Conservation (phyloP, 208 protist species). For the Trypanosoma cruzi region DNA sequence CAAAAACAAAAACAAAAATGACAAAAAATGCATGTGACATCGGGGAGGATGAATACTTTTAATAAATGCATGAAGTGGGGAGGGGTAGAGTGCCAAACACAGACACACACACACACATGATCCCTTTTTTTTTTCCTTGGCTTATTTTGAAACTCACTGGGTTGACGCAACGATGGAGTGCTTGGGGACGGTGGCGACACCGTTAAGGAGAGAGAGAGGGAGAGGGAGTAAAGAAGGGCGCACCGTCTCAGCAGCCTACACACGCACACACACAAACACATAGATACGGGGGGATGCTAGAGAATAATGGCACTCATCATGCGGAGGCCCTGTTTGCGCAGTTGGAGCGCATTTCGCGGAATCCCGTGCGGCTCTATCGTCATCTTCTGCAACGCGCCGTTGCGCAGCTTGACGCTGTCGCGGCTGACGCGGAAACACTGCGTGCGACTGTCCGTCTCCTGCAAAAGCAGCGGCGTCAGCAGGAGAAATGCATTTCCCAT, state of each 20-base stretch:
- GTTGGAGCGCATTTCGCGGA: slow-evolving; percentile 15
- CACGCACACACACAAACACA: not conserved
- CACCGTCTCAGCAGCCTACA: not conserved
- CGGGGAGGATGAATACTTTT: too few relatives aligned
- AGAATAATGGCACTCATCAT: not conserved
- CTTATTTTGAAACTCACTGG: too few relatives aligned
- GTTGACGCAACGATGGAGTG: too few relatives aligned
- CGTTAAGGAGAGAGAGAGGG: too few relatives aligned
- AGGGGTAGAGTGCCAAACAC: too few relatives aligned
- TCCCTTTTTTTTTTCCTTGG: too few relatives aligned
- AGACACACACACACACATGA: too few relatives aligned
- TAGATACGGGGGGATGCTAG: not conserved
- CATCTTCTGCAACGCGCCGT: slow-evolving; percentile 20
- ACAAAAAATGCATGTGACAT: too few relatives aligned
- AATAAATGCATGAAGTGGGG: too few relatives aligned
- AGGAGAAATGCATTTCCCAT: not conserved
- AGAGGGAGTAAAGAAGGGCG: not conserved
- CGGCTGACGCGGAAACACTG: not conserved
- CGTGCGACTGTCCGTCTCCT: not conserved
- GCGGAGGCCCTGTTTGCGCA: slow-evolving; percentile 15
- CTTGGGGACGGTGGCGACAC: too few relatives aligned
- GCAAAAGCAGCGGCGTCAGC: not conserved
- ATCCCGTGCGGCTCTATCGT: slow-evolving; percentile 27
- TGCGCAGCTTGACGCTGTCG: slow-evolving; percentile 15
- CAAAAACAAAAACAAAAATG: too few relatives aligned